Evolutionary conservation across 2,329 filamentous ascomycete genomes (phyloP), one percentile per base, ranked within the genome.

Genomic region (Biscogniauxia marginata): DNA sequence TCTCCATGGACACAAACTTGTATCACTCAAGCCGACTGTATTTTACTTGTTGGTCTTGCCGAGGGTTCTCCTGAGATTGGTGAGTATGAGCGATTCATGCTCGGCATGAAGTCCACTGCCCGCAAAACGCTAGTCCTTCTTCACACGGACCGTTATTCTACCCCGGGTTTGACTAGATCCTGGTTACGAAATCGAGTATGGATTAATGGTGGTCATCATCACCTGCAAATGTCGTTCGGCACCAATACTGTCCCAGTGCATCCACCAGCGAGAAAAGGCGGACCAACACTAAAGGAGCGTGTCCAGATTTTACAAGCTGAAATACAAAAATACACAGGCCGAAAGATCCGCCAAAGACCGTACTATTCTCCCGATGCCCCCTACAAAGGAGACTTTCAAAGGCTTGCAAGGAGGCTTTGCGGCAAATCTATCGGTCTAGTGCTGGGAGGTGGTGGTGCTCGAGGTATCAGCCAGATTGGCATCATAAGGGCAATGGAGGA

Each of bases 1-100:
- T 91, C 96, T 1, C 93, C 93, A 0, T 99, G 95, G 95, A 99
- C 96, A 0, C 92, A 97, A 68, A 98, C 95, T 0, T 99, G 96
- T 71, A 97, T 99, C 62, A 89, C 89, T 16, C 95, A 99, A 73
- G 95, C 95, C 1, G 95, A 99, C 73, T 97, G 93, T 64, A 97
- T 99, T 61, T 80, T 99, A 7, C 80, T 99, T 7, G 91, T 99
- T 23, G 95, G 92, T 0, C 77, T 98, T 13, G 95, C 93, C 0
- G 95, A 98, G 70, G 88, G 89, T 0, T 96, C 93, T 3, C 89
- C 95, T 0, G 87, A 84, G 46, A 95, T 98, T 63, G 95, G 95
- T 45, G 96, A 99, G 71, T 99, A 98, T 65, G 95, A 99, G 72
- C 85, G 95, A 2, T 97, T 99, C 71, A 84, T 99, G 68, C 82